These are phyloP conservation scores for Porphyridium purpureum DNA, from an alignment of 23 red algal genomes.

Conservation along the genomic window DNA sequence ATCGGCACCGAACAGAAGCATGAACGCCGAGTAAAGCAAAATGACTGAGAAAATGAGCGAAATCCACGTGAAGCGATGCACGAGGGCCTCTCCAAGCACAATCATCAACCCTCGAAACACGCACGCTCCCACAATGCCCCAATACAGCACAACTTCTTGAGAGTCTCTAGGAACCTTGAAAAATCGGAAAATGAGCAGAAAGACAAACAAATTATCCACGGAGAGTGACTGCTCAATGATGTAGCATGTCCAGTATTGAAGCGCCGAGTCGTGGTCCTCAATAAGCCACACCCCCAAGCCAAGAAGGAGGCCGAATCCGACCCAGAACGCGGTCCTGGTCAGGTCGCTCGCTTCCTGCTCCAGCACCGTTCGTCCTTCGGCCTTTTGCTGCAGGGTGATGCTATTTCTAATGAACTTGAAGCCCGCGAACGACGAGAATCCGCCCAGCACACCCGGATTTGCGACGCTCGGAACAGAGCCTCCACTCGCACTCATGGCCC, in stretches of 20 bases:
- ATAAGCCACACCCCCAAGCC: conserved; percentile 8
- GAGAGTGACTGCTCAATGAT: conserved; percentile 76
- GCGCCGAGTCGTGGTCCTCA: conserved; percentile 12
- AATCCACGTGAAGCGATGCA: conserved; percentile 52
- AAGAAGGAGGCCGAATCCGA: too few relatives aligned
- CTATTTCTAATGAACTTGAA: too few relatives aligned
- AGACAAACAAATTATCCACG: conserved; percentile 97
- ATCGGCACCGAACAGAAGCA: conserved; percentile 44
- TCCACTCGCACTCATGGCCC: too few relatives aligned
- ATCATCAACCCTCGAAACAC: conserved; percentile 63
- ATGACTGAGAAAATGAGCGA: conserved; percentile 46
- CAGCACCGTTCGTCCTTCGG: too few relatives aligned
- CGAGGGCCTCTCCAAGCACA: conserved; percentile 47
- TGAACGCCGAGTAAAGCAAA: conserved; percentile 48
- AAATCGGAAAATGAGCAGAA: conserved; percentile 77
- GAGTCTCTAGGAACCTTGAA: conserved; percentile 66
- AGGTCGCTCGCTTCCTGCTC: too few relatives aligned
- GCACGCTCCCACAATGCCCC: conserved; percentile 76
- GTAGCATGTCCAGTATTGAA: conserved; percentile 84
- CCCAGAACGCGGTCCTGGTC: too few relatives aligned
- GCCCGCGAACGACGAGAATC: too few relatives aligned
- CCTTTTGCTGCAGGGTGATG: too few relatives aligned
- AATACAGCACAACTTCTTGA: conserved; percentile 62
- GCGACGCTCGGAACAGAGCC: too few relatives aligned
- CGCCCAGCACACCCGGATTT: too few relatives aligned